phyloP scores from a whole-genome alignment of 2,329 filamentous ascomycete genomes.

The Cercospora citrullina region DNA sequence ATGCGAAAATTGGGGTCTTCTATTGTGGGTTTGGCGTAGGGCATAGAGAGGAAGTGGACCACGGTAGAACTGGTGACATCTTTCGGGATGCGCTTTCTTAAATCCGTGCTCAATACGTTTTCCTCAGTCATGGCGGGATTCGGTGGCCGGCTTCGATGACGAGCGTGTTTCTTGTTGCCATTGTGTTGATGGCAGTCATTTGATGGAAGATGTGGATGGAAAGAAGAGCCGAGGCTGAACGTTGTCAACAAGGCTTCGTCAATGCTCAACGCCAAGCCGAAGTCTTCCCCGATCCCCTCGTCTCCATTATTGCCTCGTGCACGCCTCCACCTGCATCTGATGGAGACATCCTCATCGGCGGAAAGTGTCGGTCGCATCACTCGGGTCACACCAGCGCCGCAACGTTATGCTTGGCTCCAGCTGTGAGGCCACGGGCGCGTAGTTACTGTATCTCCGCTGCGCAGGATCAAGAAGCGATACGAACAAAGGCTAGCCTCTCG shows the following conservation, averaged over 20 bases:
- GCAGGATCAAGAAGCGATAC: not conserved
- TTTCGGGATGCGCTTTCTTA: not conserved
- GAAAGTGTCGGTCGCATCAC: not conserved
- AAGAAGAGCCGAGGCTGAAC: not conserved
- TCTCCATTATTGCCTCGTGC: not conserved
- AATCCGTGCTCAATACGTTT: not conserved
- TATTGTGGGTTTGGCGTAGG: constrained; percentile 18
- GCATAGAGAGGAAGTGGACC: constrained; percentile 25
- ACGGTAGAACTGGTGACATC: constrained; percentile 21
- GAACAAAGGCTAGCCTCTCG: not conserved
- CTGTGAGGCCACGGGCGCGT: not conserved
- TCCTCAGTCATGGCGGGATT: not conserved
- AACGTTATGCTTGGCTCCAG: not conserved
- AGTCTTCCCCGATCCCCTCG: not conserved
- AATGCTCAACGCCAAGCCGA: not conserved
- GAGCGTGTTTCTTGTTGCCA: not conserved
- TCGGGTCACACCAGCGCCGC: not conserved
- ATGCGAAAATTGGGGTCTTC: constrained; percentile 22
- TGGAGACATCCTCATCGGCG: not conserved
- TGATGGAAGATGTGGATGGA: not conserved
- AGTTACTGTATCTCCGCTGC: not conserved
- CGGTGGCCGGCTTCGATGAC: not conserved
- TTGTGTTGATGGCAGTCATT: not conserved
- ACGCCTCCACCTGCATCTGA: not conserved
- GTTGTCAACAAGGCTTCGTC: not conserved